These are phyloP conservation scores for Daucus carota DNA, from an alignment of 129 eudicot species.

Conservation along the genomic window DH1_v3.0 NC_030387.2:3088501-3089000, in stretches of 20 bases:
- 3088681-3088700: slow-evolving; percentile 65
- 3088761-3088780: slow-evolving; percentile 30
- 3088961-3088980: slow-evolving; percentile 71
- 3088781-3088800: slow-evolving; percentile 47
- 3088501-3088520: background rate
- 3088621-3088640: slow-evolving; percentile 93
- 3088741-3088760: slow-evolving; percentile 89
- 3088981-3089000: slow-evolving; percentile 47
- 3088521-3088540: background rate
- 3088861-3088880: slow-evolving; percentile 51
- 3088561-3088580: background rate
- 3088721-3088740: slow-evolving; percentile 79
- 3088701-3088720: slow-evolving; percentile 57
- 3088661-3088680: slow-evolving; percentile 57
- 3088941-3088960: slow-evolving; percentile 76
- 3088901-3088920: slow-evolving; percentile 84
- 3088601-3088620: slow-evolving; percentile 27
- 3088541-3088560: background rate
- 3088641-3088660: slow-evolving; percentile 6
- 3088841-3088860: slow-evolving; percentile 34
- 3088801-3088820: slow-evolving; percentile 43
- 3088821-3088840: slow-evolving; percentile 52
- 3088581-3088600: background rate
- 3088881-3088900: slow-evolving; percentile 69
- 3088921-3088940: slow-evolving; percentile 82